These are phyloP conservation scores for Acanthamoeba lenticulata DNA, from an alignment of 208 protist species.

Conservation along the genomic window DNA sequence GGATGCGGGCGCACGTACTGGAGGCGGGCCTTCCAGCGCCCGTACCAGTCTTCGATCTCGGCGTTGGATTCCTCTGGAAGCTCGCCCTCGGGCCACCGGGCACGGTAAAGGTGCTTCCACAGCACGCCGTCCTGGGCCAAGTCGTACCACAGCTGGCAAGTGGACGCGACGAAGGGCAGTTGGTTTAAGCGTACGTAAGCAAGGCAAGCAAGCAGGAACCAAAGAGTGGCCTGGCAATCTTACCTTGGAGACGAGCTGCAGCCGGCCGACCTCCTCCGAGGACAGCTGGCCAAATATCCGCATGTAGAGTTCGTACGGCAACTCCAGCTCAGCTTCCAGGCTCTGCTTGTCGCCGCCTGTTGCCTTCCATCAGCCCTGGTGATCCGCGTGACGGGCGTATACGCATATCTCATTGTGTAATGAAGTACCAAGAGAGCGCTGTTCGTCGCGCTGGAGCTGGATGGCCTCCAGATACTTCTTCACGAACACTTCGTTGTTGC, in stretches of 20 bases:
- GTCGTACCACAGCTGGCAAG: background rate
- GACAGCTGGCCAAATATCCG: background rate
- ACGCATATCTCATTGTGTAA: background rate
- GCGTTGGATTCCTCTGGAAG: background rate
- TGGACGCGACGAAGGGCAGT: background rate
- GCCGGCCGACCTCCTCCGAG: background rate
- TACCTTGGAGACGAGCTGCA: constrained; percentile 31
- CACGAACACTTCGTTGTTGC: background rate
- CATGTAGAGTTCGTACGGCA: background rate
- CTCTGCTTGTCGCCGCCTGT: background rate
- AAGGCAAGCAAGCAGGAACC: background rate
- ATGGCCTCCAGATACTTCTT: constrained; percentile 17
- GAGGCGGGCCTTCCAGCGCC: background rate
- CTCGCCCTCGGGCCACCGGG: background rate
- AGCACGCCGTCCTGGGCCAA: background rate
- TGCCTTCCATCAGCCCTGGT: too few relatives aligned
- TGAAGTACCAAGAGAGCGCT: background rate
- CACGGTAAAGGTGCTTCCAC: background rate
- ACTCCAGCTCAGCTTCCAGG: background rate
- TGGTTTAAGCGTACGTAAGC: background rate
- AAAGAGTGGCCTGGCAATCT: background rate
- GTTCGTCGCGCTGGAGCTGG: background rate
- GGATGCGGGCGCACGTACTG: background rate
- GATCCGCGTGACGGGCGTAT: too few relatives aligned
- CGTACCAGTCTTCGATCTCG: background rate